Evolutionary conservation across 2,329 filamentous ascomycete species (phyloP), one percentile per base, ranked within the genome.

Genomic region (Beauveria caledonica): DNA sequence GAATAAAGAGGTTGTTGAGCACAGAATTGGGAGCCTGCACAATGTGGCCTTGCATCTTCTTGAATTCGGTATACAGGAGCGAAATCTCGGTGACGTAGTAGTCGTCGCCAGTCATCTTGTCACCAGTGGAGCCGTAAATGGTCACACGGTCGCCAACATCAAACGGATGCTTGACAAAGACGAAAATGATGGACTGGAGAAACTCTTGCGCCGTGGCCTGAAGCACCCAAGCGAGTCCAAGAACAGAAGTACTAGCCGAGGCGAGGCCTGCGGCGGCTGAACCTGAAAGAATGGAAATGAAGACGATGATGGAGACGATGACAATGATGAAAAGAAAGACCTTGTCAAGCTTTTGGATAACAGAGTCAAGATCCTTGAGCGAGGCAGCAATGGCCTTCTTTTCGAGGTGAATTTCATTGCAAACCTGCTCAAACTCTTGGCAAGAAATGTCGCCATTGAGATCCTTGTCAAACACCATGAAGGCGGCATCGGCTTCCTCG

Each of bases 61-160:
- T 97, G 78, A 97, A 97, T 69, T 97, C 93, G 15, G 93, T 97
- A 72, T 94, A 97, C 17, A 97, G 81, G 1, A 97, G 80, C 1
- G 91, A 89, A 60, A 97, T 95, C 69, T 96, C 90, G 59, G 95
- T 96, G 58, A 97, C 92, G 65, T 96, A 97, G 74, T 96, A 97
- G 68, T 97, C 93, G 67, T 97, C 93, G 50, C 92, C 92, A 40
- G 82, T 84, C 69, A 91, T 81, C 17, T 81, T 72, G n/a, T 86
- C 81, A 63, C 93, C 93, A 0, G 91, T 91, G 67, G 92, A 95
- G 58, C 92, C 92, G 68, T 97, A 97, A 21, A 97, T 84, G 1
- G 88, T 90, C 7, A 97, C 90, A 67, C 93, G 87, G 71, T 97
- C 93, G 58, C 93, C 93, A 4, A 97, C 92, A 72, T 97, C 93